Evolutionary conservation across 306 rosid genomes (phyloP), one percentile per base, ranked within the genome.

Genomic region (Pterocarpus santalinus): DNA sequence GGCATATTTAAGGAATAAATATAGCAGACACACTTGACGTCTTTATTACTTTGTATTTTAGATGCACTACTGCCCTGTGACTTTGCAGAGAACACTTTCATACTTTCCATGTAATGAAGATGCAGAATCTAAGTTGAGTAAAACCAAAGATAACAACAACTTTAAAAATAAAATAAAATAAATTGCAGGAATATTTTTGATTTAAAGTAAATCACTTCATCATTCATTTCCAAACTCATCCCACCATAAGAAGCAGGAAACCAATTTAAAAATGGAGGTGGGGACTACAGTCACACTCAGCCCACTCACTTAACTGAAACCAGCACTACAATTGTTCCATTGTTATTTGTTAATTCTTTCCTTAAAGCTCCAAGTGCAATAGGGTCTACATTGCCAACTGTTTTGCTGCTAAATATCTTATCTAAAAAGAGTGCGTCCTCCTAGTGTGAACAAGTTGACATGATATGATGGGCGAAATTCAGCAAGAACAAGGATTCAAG

Each of bases 101-200:
- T 51, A 74, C 65, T 80, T 79, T 84, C 57, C 55, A 75, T 67
- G 64, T 39, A 67, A 41, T 67, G 69, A 39, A 77, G 79, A 78
- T 65, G 56, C n/a, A 57, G 86, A 28, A 83, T 83, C 80, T 83
- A 51, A 67, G 36, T 51, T 73, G 84, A 84, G 84, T 84, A 41
- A 68, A 74, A 84, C 39, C 81, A 79, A 79, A 84, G 84, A 68
- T 79, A 39, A 78, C 78, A 84, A 63, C 73, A 84, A 79, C 71
- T 49, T 55, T 51, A 11, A 47, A 47, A 47, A 5, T 12, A 4
- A 47, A 47, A 47, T 47, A 47, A 47, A 47, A 47, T 47, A 78
- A 78, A 58, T 78, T 32, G 78, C 67, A 84, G 63, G 73, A 84
- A 79, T 61, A 84, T 52, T 65, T 71, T 84, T 38, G 70, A 73